Evolutionary conservation across 2,329 filamentous ascomycete genomes (phyloP).

Genomic region (Niveomyces coronatus): DNA sequence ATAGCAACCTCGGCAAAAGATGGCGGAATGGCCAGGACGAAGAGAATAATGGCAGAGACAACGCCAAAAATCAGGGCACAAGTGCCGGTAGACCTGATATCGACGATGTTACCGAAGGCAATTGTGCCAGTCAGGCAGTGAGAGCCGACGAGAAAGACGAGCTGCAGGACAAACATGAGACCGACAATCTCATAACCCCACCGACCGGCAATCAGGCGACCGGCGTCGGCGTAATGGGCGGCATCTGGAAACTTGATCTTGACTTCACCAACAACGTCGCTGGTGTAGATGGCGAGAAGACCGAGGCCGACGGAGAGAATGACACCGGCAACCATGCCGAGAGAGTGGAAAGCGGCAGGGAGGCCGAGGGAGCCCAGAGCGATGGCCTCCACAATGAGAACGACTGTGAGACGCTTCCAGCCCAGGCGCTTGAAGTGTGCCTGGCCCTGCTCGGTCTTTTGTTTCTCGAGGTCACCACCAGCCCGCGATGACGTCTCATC

Average conservation of each 20-base stretch:
- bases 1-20: conserved; percentile 39
- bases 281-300: conserved; percentile 37
- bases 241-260: conserved; percentile 45
- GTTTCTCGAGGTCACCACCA: conserved; percentile 37
- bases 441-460: conserved; percentile 33
- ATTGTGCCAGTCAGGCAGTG: conserved; percentile 62
- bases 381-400: conserved; percentile 47
- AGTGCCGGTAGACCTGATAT: conserved; percentile 29
- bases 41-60: conserved; percentile 35
- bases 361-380: conserved; percentile 43
- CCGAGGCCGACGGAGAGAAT: conserved; percentile 32
- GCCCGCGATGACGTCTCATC: conserved; percentile 19
- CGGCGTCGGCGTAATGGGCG: conserved; percentile 58
- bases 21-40: conserved; percentile 35
- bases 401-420: conserved; percentile 45
- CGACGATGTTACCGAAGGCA: conserved; percentile 54
- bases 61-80: conserved; percentile 37
- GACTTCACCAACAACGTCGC: conserved; percentile 35
- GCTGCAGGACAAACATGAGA: conserved; percentile 49
- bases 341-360: conserved; percentile 39
- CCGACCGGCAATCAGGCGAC: conserved; percentile 48
- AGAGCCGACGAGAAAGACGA: conserved; percentile 61
- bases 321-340: conserved; percentile 43
- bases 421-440: conserved; percentile 43
- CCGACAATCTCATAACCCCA: conserved; percentile 54